Evolutionary conservation across 2,329 filamentous ascomycete species (phyloP).

Genomic region (Pestalotiopsis fici): DNA sequence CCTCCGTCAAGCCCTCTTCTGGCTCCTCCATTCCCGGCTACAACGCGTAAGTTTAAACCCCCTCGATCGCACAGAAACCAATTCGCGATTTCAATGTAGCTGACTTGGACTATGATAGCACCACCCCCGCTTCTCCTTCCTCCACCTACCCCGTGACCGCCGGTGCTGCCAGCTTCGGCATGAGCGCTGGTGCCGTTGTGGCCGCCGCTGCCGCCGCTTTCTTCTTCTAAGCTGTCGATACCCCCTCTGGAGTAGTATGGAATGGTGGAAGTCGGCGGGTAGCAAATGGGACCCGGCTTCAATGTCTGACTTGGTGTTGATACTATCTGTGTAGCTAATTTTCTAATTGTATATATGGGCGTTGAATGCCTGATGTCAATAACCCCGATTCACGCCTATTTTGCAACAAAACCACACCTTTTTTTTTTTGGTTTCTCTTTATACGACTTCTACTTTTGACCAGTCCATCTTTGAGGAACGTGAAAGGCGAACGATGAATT

Average conservation of each 20-base stretch:
- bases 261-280: neutral
- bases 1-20: constrained; percentile 32
- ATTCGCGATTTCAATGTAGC: neutral
- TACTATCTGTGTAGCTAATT: constrained; percentile 38
- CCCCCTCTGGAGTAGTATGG: constrained; percentile 25
- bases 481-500: neutral
- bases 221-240: constrained; percentile 51
- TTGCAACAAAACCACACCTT: constrained; percentile 2
- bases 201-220: constrained; percentile 56
- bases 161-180: constrained; percentile 53
- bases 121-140: constrained; percentile 32
- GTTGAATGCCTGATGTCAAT: constrained; percentile 10
- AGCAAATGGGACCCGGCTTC: neutral
- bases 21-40: constrained; percentile 25
- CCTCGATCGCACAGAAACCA: constrained; percentile 1
- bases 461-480: neutral
- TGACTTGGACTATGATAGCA: constrained; percentile 14
- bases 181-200: constrained; percentile 42
- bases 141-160: constrained; percentile 38
- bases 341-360: constrained; percentile 43
- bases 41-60: constrained; percentile 30
- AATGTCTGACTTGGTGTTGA: neutral
- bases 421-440: neutral
- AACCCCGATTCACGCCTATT: constrained; percentile 8
- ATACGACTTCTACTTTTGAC: neutral